Conservation (phyloP, 768 basidiomycete species). For the Kwoniella newhampshirensis region DNA sequence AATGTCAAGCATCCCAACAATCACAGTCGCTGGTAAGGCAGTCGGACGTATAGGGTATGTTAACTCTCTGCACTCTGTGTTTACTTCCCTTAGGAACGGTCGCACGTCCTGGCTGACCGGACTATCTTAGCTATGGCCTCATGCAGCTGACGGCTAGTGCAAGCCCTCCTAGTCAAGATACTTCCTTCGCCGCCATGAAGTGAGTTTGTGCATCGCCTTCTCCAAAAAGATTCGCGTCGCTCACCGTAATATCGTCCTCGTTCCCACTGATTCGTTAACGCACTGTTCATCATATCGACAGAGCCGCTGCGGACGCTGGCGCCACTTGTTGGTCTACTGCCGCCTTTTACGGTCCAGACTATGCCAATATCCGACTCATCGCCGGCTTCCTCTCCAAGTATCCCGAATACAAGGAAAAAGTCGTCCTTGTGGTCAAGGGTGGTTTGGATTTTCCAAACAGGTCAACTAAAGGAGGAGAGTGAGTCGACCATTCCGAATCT, state of each 20-base stretch:
- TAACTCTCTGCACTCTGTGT: not conserved
- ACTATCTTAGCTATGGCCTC: slow-evolving; percentile 55
- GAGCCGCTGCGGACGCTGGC: slow-evolving; percentile 50
- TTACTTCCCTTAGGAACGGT: not conserved
- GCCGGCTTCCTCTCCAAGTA: slow-evolving; percentile 59
- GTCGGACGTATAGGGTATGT: slow-evolving; percentile 39
- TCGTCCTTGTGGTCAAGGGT: slow-evolving; percentile 61
- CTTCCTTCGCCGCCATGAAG: slow-evolving; percentile 65
- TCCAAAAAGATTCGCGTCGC: not conserved
- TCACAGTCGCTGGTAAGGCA: slow-evolving; percentile 36
- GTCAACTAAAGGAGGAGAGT: slow-evolving; percentile 19
- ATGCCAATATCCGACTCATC: slow-evolving; percentile 59
- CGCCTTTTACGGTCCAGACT: slow-evolving; percentile 62
- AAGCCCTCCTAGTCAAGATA: slow-evolving; percentile 60
- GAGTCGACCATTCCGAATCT: slow-evolving; percentile 4
- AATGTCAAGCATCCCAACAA: slow-evolving; percentile 28
- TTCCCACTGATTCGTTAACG: no score
- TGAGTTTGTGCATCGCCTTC: no score
- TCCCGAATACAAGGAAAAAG: slow-evolving; percentile 56
- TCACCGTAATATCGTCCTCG: no score
- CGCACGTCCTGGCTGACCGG: not conserved
- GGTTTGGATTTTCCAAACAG: slow-evolving; percentile 24
- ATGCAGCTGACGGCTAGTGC: slow-evolving; percentile 64
- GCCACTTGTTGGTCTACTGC: slow-evolving; percentile 54
- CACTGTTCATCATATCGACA: no score